A percentile compares a stretch with the other conserved stretches of the same genome.
Conservation (phyloP, 371 early-diverging fungal genomes). For the Zychaea mexicana region DNA sequence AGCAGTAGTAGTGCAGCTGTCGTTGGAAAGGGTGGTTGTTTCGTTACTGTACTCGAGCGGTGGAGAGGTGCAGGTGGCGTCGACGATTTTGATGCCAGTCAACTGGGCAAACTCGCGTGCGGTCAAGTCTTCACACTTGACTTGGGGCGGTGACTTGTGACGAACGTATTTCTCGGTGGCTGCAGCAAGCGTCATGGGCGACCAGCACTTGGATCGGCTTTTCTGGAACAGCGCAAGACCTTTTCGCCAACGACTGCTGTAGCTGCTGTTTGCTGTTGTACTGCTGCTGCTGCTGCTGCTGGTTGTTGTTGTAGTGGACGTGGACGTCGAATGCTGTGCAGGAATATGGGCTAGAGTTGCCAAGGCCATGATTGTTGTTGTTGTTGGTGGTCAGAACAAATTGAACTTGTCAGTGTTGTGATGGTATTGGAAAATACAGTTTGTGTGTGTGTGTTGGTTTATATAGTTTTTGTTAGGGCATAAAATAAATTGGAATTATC, state of each 20-base stretch:
- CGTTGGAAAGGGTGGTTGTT: constrained; percentile 4
- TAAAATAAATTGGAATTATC: no score
- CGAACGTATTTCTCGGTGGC: constrained; percentile 27
- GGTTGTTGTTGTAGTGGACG: neutral
- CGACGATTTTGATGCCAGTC: constrained; percentile 27
- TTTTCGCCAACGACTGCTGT: constrained; percentile 17
- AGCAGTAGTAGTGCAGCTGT: neutral
- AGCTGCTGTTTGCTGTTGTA: neutral
- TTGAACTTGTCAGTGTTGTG: no score
- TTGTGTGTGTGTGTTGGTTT: neutral
- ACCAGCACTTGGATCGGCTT: neutral
- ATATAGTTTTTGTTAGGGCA: no score
- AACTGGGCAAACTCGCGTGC: constrained; percentile 34
- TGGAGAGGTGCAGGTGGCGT: constrained; percentile 2
- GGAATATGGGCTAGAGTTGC: constrained; percentile 22
- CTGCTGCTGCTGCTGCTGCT: neutral
- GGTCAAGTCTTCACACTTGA: constrained; percentile 31
- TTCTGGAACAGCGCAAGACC: constrained; percentile 13
- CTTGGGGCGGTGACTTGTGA: constrained; percentile 9
- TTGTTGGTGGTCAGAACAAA: neutral
- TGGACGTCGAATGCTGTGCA: constrained; percentile 7
- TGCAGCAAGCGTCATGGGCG: constrained; percentile 21
- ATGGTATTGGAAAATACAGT: neutral
- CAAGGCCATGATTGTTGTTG: constrained; percentile 13
- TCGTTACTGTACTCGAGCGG: neutral